phyloP scores from a whole-genome alignment of 208 protist species.

The Trypanosoma boissoni region DNA sequence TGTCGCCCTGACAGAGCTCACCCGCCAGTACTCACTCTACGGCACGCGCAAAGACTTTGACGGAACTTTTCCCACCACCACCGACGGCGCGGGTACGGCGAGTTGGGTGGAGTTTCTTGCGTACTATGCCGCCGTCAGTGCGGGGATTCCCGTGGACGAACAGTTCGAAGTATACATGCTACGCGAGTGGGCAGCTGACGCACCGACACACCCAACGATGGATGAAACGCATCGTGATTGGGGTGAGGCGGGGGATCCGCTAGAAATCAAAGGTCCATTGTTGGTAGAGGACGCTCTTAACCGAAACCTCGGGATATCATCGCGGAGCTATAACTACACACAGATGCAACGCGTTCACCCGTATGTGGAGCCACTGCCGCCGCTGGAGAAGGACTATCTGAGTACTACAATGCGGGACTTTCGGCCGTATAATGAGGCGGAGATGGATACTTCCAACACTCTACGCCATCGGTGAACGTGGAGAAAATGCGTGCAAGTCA shows the following conservation, averaged over 20 bases:
- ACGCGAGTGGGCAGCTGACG: slow-evolving; percentile 68
- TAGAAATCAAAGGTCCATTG: slow-evolving; percentile 41
- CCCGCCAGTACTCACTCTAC: slow-evolving; percentile 23
- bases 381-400: slow-evolving; percentile 61
- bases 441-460: slow-evolving; percentile 9
- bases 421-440: slow-evolving; percentile 26
- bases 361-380: slow-evolving; percentile 59
- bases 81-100: slow-evolving; percentile 21
- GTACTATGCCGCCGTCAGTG: slow-evolving; percentile 75
- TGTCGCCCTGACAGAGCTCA: slow-evolving; percentile 34
- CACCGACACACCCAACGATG: slow-evolving; percentile 42
- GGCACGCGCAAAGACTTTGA: slow-evolving; percentile 17
- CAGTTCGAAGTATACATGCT: slow-evolving; percentile 66
- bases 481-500: neutral
- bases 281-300: slow-evolving; percentile 73
- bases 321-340: slow-evolving; percentile 69
- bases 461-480: slow-evolving; percentile 9
- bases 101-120: slow-evolving; percentile 62
- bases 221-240: slow-evolving; percentile 70
- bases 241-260: slow-evolving; percentile 66
- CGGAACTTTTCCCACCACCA: slow-evolving; percentile 6
- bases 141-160: slow-evolving; percentile 52
- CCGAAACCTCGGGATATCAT: slow-evolving; percentile 41
- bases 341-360: slow-evolving; percentile 77
- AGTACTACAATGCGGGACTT: slow-evolving; percentile 44